These are phyloP conservation scores for Pulveroboletus sp. DNA, from an alignment of 768 basidiomycete genomes.

Conservation along the genomic window DNA sequence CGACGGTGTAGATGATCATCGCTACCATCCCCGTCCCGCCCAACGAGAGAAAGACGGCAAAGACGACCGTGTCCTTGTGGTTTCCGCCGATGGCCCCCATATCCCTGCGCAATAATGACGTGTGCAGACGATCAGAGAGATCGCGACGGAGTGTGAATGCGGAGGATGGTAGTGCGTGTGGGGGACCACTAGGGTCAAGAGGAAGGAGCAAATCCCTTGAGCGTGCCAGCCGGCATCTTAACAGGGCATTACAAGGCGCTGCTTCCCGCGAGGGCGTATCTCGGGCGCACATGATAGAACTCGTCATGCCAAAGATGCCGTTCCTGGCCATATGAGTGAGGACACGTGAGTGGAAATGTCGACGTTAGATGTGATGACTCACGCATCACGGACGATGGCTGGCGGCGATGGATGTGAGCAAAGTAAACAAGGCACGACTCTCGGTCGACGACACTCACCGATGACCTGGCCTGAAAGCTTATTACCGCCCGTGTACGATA, in stretches of 20 bases:
- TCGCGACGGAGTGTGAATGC: neutral
- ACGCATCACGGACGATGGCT: constrained; percentile 44
- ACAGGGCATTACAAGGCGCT: constrained; percentile 2
- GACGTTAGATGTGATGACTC: constrained; percentile 23
- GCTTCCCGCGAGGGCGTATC: constrained; percentile 1
- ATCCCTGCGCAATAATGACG: neutral
- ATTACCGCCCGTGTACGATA: constrained; percentile 43
- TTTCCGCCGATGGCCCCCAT: neutral
- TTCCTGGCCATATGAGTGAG: constrained; percentile 28
- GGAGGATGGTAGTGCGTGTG: neutral
- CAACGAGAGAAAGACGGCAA: constrained; percentile 23
- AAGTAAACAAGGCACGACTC: neutral
- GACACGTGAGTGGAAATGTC: neutral
- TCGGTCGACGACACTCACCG: constrained; percentile 33
- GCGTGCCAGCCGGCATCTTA: constrained; percentile 9
- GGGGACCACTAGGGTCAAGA: no score
- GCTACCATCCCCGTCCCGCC: constrained; percentile 17
- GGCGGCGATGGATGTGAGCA: neutral
- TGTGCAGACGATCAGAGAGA: constrained; percentile 3
- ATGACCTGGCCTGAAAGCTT: constrained; percentile 23
- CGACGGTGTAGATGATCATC: constrained; percentile 11
- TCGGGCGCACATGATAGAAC: constrained; percentile 1
- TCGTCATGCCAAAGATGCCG: constrained; percentile 31
- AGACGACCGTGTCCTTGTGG: constrained; percentile 4
- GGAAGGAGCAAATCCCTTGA: neutral